phyloP scores from a whole-genome alignment of 2,329 filamentous ascomycete genomes.

The Periconia digitata region DNA sequence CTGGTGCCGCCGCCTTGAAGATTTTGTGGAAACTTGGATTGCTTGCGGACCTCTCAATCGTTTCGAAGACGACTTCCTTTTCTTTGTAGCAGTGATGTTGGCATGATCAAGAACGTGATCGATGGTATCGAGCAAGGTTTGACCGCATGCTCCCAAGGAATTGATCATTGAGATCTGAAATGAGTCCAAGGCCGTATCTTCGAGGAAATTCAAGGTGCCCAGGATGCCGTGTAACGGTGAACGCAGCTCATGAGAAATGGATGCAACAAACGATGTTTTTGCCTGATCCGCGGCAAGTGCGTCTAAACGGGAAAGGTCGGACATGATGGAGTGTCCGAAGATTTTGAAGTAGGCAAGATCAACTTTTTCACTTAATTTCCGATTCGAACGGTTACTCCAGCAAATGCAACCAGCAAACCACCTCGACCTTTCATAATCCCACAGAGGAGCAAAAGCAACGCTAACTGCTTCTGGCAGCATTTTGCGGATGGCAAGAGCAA shows the following conservation, averaged over 20 bases:
- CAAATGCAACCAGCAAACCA: constrained; percentile 42
- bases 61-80: constrained; percentile 13
- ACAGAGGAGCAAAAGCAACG: constrained; percentile 43
- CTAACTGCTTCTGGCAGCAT: constrained; percentile 47
- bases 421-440: constrained; percentile 40
- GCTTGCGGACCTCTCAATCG: constrained; percentile 30
- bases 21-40: constrained; percentile 32
- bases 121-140: constrained; percentile 47
- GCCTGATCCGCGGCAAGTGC: constrained; percentile 46
- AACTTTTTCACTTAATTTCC: constrained; percentile 28
- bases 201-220: constrained; percentile 44
- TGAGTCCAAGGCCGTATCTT: constrained; percentile 21
- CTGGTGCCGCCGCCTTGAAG: constrained; percentile 2
- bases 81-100: constrained; percentile 24
- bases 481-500: constrained; percentile 51
- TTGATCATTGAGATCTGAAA: constrained; percentile 27
- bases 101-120: constrained; percentile 38
- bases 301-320: constrained; percentile 57
- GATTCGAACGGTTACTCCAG: constrained; percentile 35
- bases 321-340: constrained; percentile 55
- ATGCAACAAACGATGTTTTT: constrained; percentile 39
- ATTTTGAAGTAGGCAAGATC: constrained; percentile 40
- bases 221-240: constrained; percentile 61
- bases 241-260: constrained; percentile 47
- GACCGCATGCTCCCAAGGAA: constrained; percentile 44